These are phyloP conservation scores for Eucommia ulmoides DNA, from an alignment of 257 asterid species.

Conservation along the genomic window DNA sequence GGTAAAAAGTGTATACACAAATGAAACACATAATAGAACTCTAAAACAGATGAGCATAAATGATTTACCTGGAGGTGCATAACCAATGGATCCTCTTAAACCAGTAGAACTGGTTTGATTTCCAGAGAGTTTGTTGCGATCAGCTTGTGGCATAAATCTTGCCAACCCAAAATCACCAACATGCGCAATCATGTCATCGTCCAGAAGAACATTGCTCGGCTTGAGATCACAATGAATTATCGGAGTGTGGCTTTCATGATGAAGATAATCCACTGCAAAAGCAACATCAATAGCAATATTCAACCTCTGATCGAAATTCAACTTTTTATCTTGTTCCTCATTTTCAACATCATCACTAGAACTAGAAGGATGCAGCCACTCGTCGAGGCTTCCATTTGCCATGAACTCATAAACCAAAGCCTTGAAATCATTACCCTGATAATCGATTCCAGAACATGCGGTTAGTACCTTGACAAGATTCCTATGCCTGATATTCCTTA, in stretches of 20 bases:
- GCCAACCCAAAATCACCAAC: conserved; percentile 24
- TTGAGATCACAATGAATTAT: conserved; percentile 20
- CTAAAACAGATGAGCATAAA: too few species aligned
- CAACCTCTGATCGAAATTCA: conserved; percentile 12
- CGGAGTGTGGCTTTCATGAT: conserved; percentile 10
- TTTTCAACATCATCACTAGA: background rate
- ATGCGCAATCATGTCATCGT: conserved; percentile 16
- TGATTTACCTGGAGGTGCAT: background rate
- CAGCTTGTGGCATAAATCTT: conserved; percentile 8
- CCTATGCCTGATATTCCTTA: conserved; percentile 17
- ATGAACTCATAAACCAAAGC: conserved; percentile 16
- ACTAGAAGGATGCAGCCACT: conserved; percentile 12
- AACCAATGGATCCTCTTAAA: conserved; percentile 1
- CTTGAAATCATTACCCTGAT: conserved; percentile 17
- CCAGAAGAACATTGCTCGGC: conserved; percentile 23
- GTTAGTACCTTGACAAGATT: conserved; percentile 20
- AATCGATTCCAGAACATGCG: conserved; percentile 20
- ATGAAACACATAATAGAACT: too few species aligned
- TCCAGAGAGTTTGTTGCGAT: too few species aligned
- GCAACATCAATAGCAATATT: conserved; percentile 19
- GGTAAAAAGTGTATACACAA: too few species aligned
- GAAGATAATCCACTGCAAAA: conserved; percentile 19
- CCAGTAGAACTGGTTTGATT: background rate
- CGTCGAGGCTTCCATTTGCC: conserved; percentile 14
- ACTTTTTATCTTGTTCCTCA: background rate